Evolutionary conservation across 2,329 filamentous ascomycete genomes (phyloP).

Genomic region (Phyllachora maydis): DNA sequence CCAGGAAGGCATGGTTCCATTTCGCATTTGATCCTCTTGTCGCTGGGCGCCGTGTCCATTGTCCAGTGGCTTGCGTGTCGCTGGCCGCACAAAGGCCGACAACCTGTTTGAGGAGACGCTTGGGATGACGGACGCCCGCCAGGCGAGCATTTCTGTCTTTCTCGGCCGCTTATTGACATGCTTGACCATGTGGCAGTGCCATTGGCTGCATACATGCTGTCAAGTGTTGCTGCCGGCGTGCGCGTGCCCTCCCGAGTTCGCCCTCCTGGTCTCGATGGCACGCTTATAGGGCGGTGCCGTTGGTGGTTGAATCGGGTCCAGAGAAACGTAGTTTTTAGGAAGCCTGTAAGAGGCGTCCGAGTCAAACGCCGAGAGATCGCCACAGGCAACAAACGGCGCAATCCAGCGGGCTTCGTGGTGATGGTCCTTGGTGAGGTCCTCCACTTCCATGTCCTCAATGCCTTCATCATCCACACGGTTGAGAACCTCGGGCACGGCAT

Average conservation of each 20-base stretch:
- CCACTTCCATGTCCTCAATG: slow-evolving; percentile 26
- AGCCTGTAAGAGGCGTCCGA: slow-evolving; percentile 87
- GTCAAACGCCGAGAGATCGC: slow-evolving; percentile 85
- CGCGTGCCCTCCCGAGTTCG: slow-evolving; percentile 56
- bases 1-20: no score
- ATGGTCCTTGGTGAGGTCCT: slow-evolving; percentile 18
- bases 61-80: no score
- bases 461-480: slow-evolving; percentile 10
- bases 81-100: no score
- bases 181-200: background rate
- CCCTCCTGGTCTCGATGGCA: slow-evolving; percentile 66
- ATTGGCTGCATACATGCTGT: background rate
- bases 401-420: slow-evolving; percentile 50
- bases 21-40: no score
- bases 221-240: slow-evolving; percentile 31
- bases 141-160: no score
- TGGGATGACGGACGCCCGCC: no score
- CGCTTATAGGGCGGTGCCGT: slow-evolving; percentile 90
- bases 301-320: slow-evolving; percentile 86
- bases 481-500: slow-evolving; percentile 7
- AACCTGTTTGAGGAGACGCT: no score
- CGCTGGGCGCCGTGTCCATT: no score
- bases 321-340: slow-evolving; percentile 64
- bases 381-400: slow-evolving; percentile 90
- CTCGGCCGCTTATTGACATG: no score